Evolutionary conservation across 2,329 filamentous ascomycete species (phyloP).

Genomic region (Fusarium nematophilum): DNA sequence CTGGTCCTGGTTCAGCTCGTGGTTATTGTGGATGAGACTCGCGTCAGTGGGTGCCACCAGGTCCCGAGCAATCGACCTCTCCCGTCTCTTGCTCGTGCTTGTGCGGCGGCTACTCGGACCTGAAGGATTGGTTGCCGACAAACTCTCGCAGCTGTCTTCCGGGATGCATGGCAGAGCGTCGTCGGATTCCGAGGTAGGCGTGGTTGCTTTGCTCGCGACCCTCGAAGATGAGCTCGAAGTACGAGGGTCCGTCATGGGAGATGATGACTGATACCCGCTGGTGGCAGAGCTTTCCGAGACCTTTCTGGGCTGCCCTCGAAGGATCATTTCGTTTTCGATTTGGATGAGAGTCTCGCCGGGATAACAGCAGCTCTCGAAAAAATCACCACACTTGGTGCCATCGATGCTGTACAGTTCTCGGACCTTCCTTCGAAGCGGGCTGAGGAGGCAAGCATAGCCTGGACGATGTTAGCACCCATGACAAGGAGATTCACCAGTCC

Average conservation of each 20-base stretch:
- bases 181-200: constrained; percentile 1
- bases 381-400: constrained; percentile 41
- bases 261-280: constrained; percentile 32
- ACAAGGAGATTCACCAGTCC: not conserved
- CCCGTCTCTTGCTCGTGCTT: constrained; percentile 10
- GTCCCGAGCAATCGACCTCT: constrained; percentile 28
- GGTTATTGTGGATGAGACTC: constrained; percentile 11
- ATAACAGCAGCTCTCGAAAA: constrained; percentile 41
- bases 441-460: constrained; percentile 48
- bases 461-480: not conserved
- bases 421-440: constrained; percentile 45
- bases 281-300: constrained; percentile 3
- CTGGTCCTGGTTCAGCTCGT: constrained; percentile 25
- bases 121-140: not conserved
- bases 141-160: constrained; percentile 26
- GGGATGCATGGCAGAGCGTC: constrained; percentile 30
- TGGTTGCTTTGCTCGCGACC: constrained; percentile 2
- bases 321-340: constrained; percentile 48
- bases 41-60: constrained; percentile 20
- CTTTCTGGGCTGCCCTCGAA: constrained; percentile 36
- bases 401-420: constrained; percentile 49
- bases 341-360: constrained; percentile 44
- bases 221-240: constrained; percentile 13
- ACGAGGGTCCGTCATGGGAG: constrained; percentile 38
- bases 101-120: constrained; percentile 2